Evolutionary conservation across 345 rosid species (phyloP).

Genomic region (Syzygium aqueum): DNA sequence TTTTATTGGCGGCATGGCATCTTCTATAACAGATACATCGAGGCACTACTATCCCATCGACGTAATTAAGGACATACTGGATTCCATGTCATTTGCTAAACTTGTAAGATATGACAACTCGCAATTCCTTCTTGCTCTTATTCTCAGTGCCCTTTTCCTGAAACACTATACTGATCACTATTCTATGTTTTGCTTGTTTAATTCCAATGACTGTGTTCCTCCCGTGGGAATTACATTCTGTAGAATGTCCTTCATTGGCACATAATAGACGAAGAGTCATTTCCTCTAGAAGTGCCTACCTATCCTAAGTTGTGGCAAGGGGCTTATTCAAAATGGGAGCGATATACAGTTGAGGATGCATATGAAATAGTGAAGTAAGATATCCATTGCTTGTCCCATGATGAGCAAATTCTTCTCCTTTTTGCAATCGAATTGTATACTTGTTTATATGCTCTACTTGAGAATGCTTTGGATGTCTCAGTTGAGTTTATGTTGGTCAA

Average conservation of each 20-base stretch:
- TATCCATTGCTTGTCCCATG: background rate
- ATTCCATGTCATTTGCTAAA: slow-evolving; percentile 96
- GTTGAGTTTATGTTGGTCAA: background rate
- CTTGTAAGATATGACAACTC: slow-evolving; percentile 44
- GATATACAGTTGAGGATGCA: slow-evolving; percentile 90
- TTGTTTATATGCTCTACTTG: background rate
- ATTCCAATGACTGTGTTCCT: slow-evolving; percentile 12
- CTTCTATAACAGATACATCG: slow-evolving; percentile 68
- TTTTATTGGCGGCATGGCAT: background rate
- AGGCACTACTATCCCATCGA: slow-evolving; percentile 73
- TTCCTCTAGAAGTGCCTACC: slow-evolving; percentile 84
- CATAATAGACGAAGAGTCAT: slow-evolving; percentile 82
- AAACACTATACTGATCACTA: background rate
- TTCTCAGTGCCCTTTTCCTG: background rate
- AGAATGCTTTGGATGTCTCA: background rate
- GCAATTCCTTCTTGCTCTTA: slow-evolving; percentile 3
- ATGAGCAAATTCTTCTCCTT: background rate
- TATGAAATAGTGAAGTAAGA: slow-evolving; percentile 73
- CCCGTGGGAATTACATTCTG: slow-evolving; percentile 27
- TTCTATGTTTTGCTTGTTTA: background rate
- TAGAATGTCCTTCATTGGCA: slow-evolving; percentile 99
- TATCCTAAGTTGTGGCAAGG: slow-evolving; percentile 88
- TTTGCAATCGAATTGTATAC: background rate
- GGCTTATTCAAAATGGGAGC: slow-evolving; percentile 83
- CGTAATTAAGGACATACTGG: slow-evolving; percentile 73